A percentile compares a stretch with the other conserved stretches of the same genome.
These are phyloP conservation scores for Aureobasidium subglaciale DNA, from an alignment of 2,329 filamentous ascomycete genomes.

Conservation along the genomic window DNA sequence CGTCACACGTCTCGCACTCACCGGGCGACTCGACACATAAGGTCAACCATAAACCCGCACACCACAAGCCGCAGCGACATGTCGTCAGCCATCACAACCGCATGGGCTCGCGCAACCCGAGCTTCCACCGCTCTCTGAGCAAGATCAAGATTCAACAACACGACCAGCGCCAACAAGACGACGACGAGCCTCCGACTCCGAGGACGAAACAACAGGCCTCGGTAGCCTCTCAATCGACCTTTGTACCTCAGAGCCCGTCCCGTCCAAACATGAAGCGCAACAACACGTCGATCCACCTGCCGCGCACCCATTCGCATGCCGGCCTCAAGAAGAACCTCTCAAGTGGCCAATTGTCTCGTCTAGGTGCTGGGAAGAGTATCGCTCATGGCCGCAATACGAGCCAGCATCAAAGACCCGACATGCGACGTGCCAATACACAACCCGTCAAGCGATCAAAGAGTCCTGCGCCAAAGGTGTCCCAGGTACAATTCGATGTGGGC, in stretches of 20 bases:
- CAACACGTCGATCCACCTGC: slow-evolving; percentile 33
- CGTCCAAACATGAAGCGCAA: slow-evolving; percentile 35
- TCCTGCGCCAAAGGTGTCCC: slow-evolving; percentile 29
- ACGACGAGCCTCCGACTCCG: slow-evolving; percentile 19
- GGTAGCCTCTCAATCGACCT: slow-evolving; percentile 1
- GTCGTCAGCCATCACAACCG: slow-evolving; percentile 31
- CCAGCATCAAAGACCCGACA: slow-evolving; percentile 19
- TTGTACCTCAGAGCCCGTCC: slow-evolving; percentile 26
- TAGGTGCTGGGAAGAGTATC: slow-evolving; percentile 29
- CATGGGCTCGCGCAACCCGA: slow-evolving; percentile 32
- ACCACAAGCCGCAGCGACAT: slow-evolving; percentile 33
- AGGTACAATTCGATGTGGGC: slow-evolving; percentile 36
- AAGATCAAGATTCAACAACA: slow-evolving; percentile 30
- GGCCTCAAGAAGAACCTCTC: slow-evolving; percentile 30
- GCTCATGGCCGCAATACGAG: slow-evolving; percentile 20
- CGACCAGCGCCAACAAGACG: slow-evolving; percentile 18
- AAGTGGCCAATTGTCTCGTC: slow-evolving; percentile 34
- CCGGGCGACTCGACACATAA: slow-evolving; percentile 19
- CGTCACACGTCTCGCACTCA: slow-evolving; percentile 33
- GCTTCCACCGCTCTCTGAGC: slow-evolving; percentile 36
- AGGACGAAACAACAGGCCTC: slow-evolving; percentile 5
- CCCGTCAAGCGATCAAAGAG: slow-evolving; percentile 20
- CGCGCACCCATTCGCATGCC: slow-evolving; percentile 29
- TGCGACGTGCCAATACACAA: slow-evolving; percentile 17
- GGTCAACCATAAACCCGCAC: slow-evolving; percentile 13